phyloP scores from a whole-genome alignment of 495 filamentous ascomycete genomes.

The Elaphomyces granulatus region DNA sequence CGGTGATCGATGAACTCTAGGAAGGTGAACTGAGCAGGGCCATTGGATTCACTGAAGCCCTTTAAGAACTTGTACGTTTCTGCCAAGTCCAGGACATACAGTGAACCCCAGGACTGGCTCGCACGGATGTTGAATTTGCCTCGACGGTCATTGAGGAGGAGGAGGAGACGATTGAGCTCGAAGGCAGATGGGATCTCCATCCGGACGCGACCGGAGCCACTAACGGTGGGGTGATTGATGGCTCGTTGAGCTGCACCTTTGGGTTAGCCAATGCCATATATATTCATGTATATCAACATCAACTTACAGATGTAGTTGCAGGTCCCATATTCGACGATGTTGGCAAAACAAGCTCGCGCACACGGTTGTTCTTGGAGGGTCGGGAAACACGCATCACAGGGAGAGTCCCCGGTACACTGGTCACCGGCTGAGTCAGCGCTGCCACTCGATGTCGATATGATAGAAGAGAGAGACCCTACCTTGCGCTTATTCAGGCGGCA shows the following conservation, averaged over 20 bases:
- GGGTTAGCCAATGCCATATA: no score
- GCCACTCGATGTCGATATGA: no score
- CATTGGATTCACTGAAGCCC: conserved; percentile 31
- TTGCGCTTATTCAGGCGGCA: conserved; percentile 37
- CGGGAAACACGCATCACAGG: conserved; percentile 35
- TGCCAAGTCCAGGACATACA: conserved; percentile 32
- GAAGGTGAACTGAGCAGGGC: conserved; percentile 32
- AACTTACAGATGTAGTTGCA: conserved; percentile 37
- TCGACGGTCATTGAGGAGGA: conserved; percentile 28
- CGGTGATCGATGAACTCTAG: conserved; percentile 34
- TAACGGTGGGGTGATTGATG: conserved; percentile 29
- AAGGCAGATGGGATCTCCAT: conserved; percentile 32
- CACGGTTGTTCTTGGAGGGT: conserved; percentile 36
- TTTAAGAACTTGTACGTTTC: conserved; percentile 33
- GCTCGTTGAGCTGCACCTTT: conserved; percentile 29
- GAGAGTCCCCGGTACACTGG: conserved; percentile 34
- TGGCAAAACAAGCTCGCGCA: conserved; percentile 33
- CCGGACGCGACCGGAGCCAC: conserved; percentile 22
- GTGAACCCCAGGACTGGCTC: conserved; percentile 30
- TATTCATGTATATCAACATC: neutral
- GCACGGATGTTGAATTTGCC: conserved; percentile 36
- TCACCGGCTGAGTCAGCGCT: neutral
- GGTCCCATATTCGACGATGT: conserved; percentile 36
- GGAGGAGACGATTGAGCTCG: conserved; percentile 27
- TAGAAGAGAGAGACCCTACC: conserved; percentile 11